Percentiles rank a stretch among this genome's conserved stretches.
These are phyloP conservation scores for Eucalyptus microcorys DNA, from an alignment of 345 rosid species.

Conservation along the genomic window DNA sequence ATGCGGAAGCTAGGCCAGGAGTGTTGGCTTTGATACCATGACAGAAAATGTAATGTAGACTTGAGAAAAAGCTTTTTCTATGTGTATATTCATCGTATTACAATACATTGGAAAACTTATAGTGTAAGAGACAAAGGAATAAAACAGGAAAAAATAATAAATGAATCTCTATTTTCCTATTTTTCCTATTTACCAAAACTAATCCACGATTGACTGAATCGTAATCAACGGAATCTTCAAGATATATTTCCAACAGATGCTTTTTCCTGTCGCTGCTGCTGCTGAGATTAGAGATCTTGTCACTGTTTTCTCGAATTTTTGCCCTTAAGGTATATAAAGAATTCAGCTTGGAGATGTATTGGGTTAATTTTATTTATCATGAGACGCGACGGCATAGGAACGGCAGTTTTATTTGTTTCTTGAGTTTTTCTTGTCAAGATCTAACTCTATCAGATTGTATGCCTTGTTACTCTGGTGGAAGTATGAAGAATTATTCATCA, in stretches of 20 bases:
- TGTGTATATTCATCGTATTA: too few species aligned
- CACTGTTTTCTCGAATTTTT: neutral
- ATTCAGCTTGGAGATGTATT: neutral
- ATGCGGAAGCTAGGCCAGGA: too few species aligned
- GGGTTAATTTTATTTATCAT: neutral
- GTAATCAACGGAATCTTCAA: too few species aligned
- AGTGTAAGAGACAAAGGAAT: too few species aligned
- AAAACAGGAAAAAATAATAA: too few species aligned
- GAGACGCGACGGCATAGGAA: neutral
- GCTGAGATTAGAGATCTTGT: neutral
- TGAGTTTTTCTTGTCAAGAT: neutral
- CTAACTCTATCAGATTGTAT: neutral
- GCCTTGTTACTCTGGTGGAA: neutral
- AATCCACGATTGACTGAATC: too few species aligned
- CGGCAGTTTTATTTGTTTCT: neutral
- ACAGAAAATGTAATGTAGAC: too few species aligned
- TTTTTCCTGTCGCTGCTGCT: constrained; percentile 80
- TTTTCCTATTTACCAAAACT: too few species aligned
- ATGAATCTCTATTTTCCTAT: too few species aligned
- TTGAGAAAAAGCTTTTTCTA: too few species aligned
- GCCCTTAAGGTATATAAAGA: neutral
- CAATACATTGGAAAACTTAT: too few species aligned
- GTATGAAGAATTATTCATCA: neutral
- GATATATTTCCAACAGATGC: constrained; percentile 9
- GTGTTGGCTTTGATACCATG: too few species aligned